Conservation (phyloP, 2,329 filamentous ascomycete species). For the Rutstroemia sp. region DNA sequence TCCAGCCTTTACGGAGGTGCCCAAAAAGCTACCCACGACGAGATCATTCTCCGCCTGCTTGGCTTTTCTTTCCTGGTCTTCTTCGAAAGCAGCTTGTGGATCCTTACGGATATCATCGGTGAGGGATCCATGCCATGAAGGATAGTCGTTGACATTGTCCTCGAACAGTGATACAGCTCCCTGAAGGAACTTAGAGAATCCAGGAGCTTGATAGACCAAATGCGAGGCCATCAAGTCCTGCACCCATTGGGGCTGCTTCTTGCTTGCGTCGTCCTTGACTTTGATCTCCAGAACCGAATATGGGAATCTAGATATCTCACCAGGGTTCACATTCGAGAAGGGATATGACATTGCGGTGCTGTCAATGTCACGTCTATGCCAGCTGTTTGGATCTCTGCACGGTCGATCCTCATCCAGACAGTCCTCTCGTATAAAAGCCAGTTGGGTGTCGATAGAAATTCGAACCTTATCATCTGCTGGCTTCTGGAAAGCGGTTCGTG, state of each 20-base stretch:
- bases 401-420: slow-evolving; percentile 75
- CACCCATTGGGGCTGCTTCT: slow-evolving; percentile 76
- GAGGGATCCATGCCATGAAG: slow-evolving; percentile 90
- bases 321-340: slow-evolving; percentile 79
- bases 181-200: slow-evolving; percentile 96
- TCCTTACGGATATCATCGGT: slow-evolving; percentile 93
- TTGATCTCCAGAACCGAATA: slow-evolving; percentile 92
- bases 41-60: slow-evolving; percentile 80
- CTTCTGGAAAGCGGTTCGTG: slow-evolving; percentile 92
- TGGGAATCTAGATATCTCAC: slow-evolving; percentile 85
- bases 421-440: slow-evolving; percentile 78
- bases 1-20: slow-evolving; percentile 30
- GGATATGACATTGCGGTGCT: slow-evolving; percentile 75
- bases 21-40: slow-evolving; percentile 82
- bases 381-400: slow-evolving; percentile 78
- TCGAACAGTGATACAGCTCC: slow-evolving; percentile 89
- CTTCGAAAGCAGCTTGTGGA: slow-evolving; percentile 81
- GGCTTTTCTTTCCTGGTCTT: slow-evolving; percentile 78
- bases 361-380: slow-evolving; percentile 91
- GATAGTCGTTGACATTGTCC: slow-evolving; percentile 90
- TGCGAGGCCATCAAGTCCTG: slow-evolving; percentile 89
- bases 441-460: slow-evolving; percentile 85
- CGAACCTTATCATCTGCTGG: slow-evolving; percentile 84
- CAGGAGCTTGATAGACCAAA: slow-evolving; percentile 78
- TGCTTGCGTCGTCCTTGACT: slow-evolving; percentile 56